Evolutionary conservation across 2,329 filamentous ascomycete species (phyloP), one percentile per base, ranked within the genome.

Genomic region (Teratosphaeriaceae sp.): DNA sequence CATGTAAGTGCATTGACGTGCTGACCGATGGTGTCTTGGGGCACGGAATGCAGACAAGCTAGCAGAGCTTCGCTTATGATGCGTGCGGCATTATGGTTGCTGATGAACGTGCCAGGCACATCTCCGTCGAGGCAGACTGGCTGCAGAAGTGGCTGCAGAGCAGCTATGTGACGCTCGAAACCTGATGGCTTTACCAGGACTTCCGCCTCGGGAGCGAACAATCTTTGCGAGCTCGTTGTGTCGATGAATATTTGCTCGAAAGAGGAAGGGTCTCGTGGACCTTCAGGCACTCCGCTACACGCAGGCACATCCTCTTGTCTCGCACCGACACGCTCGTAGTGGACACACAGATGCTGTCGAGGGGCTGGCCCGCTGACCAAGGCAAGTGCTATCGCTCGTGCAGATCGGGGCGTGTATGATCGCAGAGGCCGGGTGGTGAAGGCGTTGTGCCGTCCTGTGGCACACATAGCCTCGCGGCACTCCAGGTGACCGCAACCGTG

Each of bases 341-440:
- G 23, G n/a, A 18, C 12, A 53, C 87, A 94, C 1, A 94, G 66
- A 12, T 78, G 78, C 47, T 68, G 71, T 49, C 86, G 80, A 0
- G 85, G 79, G 49, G 88, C 79, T 51, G 88, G 84, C 52, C 84
- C 78, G 54, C 81, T 84, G 6, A 86, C 85, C 36, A 94, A 70
- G 54, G 84, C 82, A 33, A 86, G 75, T 5, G 88, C 88, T 36
- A 94, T 67, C 1, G 84, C 85, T 53, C 87, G 78, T 3, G 88
- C 88, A 56, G 86, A 94, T 21, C 86, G 78, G 9, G 82, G 74
- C 43, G 82, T 94, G 59, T 88, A 92, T 59, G 79, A 76, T 45
- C 88, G 80, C 51, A 88, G 74, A 2, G 87, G 85, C 0, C 75
- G 16, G 4, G 40, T 74, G 49, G 77, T 77, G 21, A 77, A 74